phyloP scores from a whole-genome alignment of 192 early-diverging fungal genomes.

The Pecoramyces ruminantium region DNA sequence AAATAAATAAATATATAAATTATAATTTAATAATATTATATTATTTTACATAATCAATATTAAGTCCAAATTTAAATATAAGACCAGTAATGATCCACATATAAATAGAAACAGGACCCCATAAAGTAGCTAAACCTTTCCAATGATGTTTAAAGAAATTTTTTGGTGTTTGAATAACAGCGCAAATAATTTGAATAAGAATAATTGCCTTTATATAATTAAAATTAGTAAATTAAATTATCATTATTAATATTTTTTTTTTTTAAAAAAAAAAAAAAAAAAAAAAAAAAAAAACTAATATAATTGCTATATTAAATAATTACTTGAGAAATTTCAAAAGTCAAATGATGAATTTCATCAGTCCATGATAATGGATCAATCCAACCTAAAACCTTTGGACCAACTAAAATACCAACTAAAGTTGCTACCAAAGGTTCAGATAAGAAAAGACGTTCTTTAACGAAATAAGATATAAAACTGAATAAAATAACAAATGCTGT shows the following conservation, averaged over 20 bases:
- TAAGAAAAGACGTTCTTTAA: slow-evolving; percentile 4
- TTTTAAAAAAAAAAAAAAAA: too few relatives aligned
- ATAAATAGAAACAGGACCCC: slow-evolving; percentile 59
- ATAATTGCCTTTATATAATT: slow-evolving; percentile 46
- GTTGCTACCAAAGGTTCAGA: slow-evolving; percentile 44
- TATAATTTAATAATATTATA: too few relatives aligned
- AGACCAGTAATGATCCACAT: slow-evolving; percentile 63
- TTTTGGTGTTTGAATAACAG: slow-evolving; percentile 58
- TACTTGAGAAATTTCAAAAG: background rate
- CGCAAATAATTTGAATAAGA: slow-evolving; percentile 77
- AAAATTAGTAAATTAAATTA: too few relatives aligned
- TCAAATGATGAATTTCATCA: slow-evolving; percentile 41
- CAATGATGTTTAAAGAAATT: slow-evolving; percentile 54
- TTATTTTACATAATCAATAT: slow-evolving; percentile 36
- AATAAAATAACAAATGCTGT: slow-evolving; percentile 1
- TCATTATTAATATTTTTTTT: too few relatives aligned
- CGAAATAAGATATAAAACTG: slow-evolving; percentile 1
- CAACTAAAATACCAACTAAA: slow-evolving; percentile 68
- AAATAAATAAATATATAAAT: too few relatives aligned
- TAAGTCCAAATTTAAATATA: slow-evolving; percentile 26
- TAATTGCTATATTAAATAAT: too few relatives aligned
- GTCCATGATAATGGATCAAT: slow-evolving; percentile 36
- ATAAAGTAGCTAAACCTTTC: slow-evolving; percentile 42
- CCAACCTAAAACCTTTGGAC: slow-evolving; percentile 10
- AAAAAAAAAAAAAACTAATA: too few relatives aligned